phyloP scores from a whole-genome alignment of 2,329 filamentous ascomycete genomes.

The Hypocrella siamensis region DNA sequence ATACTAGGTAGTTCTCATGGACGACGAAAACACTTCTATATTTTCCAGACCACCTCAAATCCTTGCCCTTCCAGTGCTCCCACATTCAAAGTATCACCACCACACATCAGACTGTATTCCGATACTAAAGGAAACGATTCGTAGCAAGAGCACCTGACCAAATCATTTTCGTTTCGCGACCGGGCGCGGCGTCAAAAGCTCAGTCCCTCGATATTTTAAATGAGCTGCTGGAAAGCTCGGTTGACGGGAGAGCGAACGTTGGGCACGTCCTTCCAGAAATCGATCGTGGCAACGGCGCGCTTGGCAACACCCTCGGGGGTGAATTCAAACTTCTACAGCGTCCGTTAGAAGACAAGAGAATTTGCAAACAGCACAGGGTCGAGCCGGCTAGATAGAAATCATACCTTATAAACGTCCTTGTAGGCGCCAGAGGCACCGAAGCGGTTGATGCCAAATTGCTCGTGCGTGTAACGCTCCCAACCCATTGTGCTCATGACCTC shows the following conservation, averaged over 20 bases:
- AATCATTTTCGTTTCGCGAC: no score
- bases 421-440: conserved; percentile 96
- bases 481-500: conserved; percentile 96
- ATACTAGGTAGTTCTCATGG: no score
- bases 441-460: conserved; percentile 98
- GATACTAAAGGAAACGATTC: no score
- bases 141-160: no score
- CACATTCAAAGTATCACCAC: no score
- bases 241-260: conserved; percentile 91
- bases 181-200: background rate
- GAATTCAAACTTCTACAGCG: conserved; percentile 87
- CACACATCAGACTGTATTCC: no score
- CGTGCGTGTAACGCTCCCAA: conserved; percentile 98
- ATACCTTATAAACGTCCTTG: conserved; percentile 90
- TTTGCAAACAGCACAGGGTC: background rate
- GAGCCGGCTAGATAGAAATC: conserved; percentile 18
- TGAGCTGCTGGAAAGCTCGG: conserved; percentile 93
- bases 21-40: no score
- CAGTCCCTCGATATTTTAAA: conserved; percentile 40
- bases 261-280: conserved; percentile 92
- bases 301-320: conserved; percentile 93
- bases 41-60: no score
- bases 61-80: no score
- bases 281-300: conserved; percentile 78
- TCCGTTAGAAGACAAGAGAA: conserved; percentile 18